Percentiles rank a stretch among this genome's conserved stretches.
Conservation (phyloP, 352 stramenopile species). For the Phytophthora sojae region DNA sequence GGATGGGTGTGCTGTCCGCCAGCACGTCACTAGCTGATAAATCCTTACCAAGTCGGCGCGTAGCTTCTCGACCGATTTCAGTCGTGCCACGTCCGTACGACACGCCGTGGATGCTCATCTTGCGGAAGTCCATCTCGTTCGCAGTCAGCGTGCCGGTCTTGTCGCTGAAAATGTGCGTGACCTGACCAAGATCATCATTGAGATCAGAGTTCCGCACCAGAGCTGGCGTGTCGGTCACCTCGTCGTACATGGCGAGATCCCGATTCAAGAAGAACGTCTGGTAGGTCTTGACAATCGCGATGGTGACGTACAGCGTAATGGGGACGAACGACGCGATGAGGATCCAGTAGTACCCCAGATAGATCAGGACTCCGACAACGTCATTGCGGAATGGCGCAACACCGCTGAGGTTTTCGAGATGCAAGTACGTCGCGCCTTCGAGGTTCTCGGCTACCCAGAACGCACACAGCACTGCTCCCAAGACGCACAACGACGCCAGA, state of each 20-base stretch:
- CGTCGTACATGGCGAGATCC: slow-evolving; percentile 89
- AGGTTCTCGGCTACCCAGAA: slow-evolving; percentile 73
- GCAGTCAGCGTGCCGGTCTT: slow-evolving; percentile 88
- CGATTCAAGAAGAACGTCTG: slow-evolving; percentile 89
- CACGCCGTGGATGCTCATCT: slow-evolving; percentile 86
- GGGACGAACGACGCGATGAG: slow-evolving; percentile 89
- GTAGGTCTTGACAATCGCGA: slow-evolving; percentile 89
- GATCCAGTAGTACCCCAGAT: slow-evolving; percentile 91
- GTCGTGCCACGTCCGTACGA: slow-evolving; percentile 86
- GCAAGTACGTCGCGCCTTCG: slow-evolving; percentile 69
- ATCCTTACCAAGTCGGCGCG: slow-evolving; percentile 74
- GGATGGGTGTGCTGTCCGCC: slow-evolving; percentile 65
- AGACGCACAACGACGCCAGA: slow-evolving; percentile 70
- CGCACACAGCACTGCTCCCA: slow-evolving; percentile 74
- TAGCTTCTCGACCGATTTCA: slow-evolving; percentile 84
- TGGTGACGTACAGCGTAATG: slow-evolving; percentile 90
- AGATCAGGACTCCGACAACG: slow-evolving; percentile 74
- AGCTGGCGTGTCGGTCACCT: slow-evolving; percentile 77
- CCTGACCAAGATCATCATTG: slow-evolving; percentile 87
- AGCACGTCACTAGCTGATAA: slow-evolving; percentile 79
- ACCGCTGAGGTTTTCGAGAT: slow-evolving; percentile 70
- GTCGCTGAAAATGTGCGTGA: slow-evolving; percentile 91
- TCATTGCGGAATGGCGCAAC: slow-evolving; percentile 76
- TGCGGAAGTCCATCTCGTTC: slow-evolving; percentile 92
- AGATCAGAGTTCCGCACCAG: slow-evolving; percentile 86